phyloP scores from a whole-genome alignment of 805 yeast genomes.

The Candida adriatica region DNA sequence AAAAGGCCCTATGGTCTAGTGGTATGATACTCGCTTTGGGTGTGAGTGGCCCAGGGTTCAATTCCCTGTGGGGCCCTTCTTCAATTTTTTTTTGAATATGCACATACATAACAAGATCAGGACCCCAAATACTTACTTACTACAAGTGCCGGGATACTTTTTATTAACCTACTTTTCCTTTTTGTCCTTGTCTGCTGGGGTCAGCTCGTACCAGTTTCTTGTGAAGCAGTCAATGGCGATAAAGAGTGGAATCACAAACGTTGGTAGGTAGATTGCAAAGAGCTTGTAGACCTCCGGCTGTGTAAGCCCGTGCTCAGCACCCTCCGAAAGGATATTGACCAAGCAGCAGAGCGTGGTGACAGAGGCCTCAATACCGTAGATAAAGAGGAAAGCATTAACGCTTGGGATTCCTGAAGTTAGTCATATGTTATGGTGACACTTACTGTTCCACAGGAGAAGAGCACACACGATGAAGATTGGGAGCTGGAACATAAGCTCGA shows the following conservation, averaged over 20 bases:
- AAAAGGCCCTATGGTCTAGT: constrained; percentile 26
- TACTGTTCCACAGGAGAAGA: constrained; percentile 27
- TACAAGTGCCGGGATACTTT: not conserved
- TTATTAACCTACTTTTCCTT: not conserved
- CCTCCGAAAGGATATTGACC: constrained; percentile 34
- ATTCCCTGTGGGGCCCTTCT: constrained; percentile 26
- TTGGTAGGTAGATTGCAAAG: constrained; percentile 58
- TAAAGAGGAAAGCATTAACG: constrained; percentile 37
- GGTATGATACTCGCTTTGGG: constrained; percentile 28
- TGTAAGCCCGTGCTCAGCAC: constrained; percentile 27
- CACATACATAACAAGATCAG: not conserved
- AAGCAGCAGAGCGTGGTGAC: constrained; percentile 74
- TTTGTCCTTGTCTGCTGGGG: constrained; percentile 1
- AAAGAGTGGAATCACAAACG: constrained; percentile 53
- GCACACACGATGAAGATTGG: constrained; percentile 64
- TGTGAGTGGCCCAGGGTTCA: constrained; percentile 28
- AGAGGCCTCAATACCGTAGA: constrained; percentile 81
- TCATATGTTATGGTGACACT: constrained; percentile 13
- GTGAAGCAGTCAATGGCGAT: constrained; percentile 30
- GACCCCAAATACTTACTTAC: not conserved
- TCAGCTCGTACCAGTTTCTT: constrained; percentile 15
- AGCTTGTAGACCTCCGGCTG: constrained; percentile 35
- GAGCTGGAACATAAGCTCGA: constrained; percentile 70
- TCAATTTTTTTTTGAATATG: constrained; percentile 5
- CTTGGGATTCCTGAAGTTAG: constrained; percentile 12